Percentiles rank a stretch among this genome's conserved stretches.
phyloP scores from a whole-genome alignment of 2,329 filamentous ascomycete species.

The Fusarium phyllophilum region DNA sequence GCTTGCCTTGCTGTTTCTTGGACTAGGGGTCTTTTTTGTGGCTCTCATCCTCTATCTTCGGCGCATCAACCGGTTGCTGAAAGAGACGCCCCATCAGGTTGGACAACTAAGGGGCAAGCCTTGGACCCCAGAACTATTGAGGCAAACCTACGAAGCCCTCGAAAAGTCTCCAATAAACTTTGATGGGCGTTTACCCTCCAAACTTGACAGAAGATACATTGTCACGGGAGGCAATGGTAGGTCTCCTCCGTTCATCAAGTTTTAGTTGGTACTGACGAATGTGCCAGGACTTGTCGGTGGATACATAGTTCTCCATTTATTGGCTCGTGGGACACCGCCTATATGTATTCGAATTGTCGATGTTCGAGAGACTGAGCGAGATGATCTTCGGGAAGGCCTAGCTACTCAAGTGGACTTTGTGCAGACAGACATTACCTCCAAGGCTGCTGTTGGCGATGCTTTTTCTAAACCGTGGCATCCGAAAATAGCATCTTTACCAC shows the following conservation, averaged over 20 bases:
- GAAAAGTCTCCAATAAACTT: not conserved
- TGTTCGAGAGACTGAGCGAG: constrained; percentile 3
- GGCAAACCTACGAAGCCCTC: not conserved
- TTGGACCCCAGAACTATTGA: not conserved
- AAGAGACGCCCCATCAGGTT: not conserved
- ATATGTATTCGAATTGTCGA: constrained; percentile 1
- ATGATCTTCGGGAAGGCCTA: not conserved
- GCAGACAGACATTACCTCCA: constrained; percentile 5
- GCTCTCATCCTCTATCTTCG: not conserved
- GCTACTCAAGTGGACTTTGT: not conserved
- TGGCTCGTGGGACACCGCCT: constrained; percentile 5
- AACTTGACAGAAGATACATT: constrained; percentile 3
- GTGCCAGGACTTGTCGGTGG: constrained; percentile 4
- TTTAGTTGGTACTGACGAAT: not conserved
- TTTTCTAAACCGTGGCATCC: not conserved
- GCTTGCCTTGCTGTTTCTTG: not conserved
- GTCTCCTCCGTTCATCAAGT: fast-evolving
- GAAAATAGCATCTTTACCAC: not conserved
- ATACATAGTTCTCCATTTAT: constrained; percentile 8
- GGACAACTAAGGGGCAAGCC: not conserved
- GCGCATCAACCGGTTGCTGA: not conserved
- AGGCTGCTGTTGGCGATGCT: not conserved
- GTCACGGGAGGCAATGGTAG: constrained; percentile 6
- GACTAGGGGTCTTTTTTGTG: not conserved
- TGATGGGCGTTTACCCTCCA: not conserved